Evolutionary conservation across 2,329 filamentous ascomycete species (phyloP).

Genomic region (Colletotrichum sp.): DNA sequence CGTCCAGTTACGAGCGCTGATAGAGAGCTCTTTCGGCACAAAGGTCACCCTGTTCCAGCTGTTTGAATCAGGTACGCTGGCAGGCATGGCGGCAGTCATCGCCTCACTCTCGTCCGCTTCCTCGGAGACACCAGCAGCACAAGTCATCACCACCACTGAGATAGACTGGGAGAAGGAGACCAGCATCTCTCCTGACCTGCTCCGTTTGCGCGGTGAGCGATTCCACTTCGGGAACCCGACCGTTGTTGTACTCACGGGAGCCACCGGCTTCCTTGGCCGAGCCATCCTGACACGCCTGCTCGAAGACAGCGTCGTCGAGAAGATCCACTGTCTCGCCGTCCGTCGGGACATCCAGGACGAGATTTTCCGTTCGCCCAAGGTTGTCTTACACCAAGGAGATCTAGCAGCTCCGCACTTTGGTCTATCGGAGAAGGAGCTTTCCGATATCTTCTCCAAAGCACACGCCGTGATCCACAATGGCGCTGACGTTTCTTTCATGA

Average conservation of each 20-base stretch:
- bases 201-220: background rate
- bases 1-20: slow-evolving; percentile 32
- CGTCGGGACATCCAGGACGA: slow-evolving; percentile 5
- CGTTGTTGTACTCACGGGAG: slow-evolving; percentile 36
- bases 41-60: slow-evolving; percentile 33
- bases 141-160: background rate
- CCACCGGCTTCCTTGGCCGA: slow-evolving; percentile 41
- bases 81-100: slow-evolving; percentile 32
- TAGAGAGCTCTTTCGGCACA: slow-evolving; percentile 32
- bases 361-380: background rate
- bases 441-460: slow-evolving; percentile 26
- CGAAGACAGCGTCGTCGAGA: slow-evolving; percentile 26
- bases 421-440: slow-evolving; percentile 6
- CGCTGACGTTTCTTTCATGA: slow-evolving; percentile 42
- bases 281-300: slow-evolving; percentile 37
- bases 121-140: background rate
- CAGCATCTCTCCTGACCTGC: background rate
- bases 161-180: slow-evolving; percentile 42
- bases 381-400: background rate
- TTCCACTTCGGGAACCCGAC: background rate
- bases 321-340: slow-evolving; percentile 45
- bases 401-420: slow-evolving; percentile 22
- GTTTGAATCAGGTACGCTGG: slow-evolving; percentile 37
- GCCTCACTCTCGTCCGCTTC: background rate
- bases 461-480: slow-evolving; percentile 58